Conservation (phyloP, 2,329 filamentous ascomycete genomes). For the Pyrenophora teres region DNA sequence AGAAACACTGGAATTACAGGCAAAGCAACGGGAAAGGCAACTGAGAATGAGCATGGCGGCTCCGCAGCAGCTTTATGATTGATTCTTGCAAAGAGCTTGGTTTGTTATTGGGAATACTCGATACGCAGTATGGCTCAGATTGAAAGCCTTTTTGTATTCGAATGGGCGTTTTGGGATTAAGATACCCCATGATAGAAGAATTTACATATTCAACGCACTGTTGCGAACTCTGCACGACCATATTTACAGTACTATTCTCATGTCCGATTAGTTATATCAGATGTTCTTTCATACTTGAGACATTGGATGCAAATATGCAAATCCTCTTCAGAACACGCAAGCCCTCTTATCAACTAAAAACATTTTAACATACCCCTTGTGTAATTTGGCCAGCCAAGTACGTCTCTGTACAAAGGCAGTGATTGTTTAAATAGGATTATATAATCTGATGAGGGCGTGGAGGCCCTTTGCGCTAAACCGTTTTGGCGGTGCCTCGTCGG, state of each 20-base stretch:
- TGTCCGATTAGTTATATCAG: no score
- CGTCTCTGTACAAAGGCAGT: no score
- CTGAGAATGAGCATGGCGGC: constrained; percentile 74
- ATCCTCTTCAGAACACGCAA: no score
- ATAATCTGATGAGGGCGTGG: no score
- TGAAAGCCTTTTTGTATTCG: neutral
- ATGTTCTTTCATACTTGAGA: neutral
- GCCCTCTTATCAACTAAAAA: no score
- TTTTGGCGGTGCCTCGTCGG: no score
- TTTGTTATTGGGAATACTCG: neutral
- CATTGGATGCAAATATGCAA: no score
- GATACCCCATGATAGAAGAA: constrained; percentile 29
- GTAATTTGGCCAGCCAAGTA: no score
- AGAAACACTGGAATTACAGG: constrained; percentile 82
- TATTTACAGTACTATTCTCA: no score
- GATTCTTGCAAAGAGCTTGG: neutral
- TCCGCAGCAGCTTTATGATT: constrained; percentile 46
- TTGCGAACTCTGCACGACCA: neutral
- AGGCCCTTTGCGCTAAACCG: no score
- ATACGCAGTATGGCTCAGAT: neutral
- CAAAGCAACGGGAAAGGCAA: constrained; percentile 74
- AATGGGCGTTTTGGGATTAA: constrained; percentile 34
- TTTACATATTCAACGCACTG: neutral
- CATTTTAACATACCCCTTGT: no score
- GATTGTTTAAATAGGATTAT: no score